Evolutionary conservation across 1,284 basidiomycete species (phyloP), one percentile per base, ranked within the genome.

Genomic region (Microbotryum lychnidis-dioicae): DNA sequence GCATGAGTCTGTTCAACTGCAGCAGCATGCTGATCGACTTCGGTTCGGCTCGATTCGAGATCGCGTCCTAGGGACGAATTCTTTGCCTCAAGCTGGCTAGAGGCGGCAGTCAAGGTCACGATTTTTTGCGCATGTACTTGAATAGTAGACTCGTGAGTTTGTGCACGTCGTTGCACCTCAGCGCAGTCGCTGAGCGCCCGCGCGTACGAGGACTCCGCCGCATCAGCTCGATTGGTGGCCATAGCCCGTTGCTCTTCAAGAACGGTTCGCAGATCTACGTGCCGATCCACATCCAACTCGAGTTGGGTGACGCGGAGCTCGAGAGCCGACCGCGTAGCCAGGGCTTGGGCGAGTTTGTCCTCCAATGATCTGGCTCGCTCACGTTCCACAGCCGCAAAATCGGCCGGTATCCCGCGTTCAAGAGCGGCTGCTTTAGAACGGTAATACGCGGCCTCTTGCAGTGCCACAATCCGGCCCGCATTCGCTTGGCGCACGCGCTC

Each of bases 381-480:
- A 9, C 85, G 83, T 68, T 97, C 93, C 10, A 96, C 73, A 33
- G 86, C 83, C 33, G 80, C 78, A 2, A 84, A 71, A 49, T 96
- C 91, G 7, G 77, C 76, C 7, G 83, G 79, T 21, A 84, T 83
- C 56, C 82, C 81, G 1, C 82, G 78, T 74, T 99, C 96, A 62
- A 91, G 78, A 0, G 94, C 91, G 5, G 85, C 81, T 14, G 96
- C 79, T 77, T 97, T 97, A 54, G 93, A 90, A 53, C 94, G 90
- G 75, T 92, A 97, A 77, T 89, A 98, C 1, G 93, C 90, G 2
- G 94, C 89, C 75, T 99, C 96, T 75, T 98, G 91, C 7, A 91
- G 76, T 1, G 96, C 94, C 54, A 84, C 86, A 6, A 81, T 77
- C 66, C 87, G 87, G 60, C 86, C 78, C 46, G 87, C 83, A 67